These are phyloP conservation scores for Cystobasidium pallidum DNA, from an alignment of 1,284 basidiomycete genomes.

Conservation along the genomic window DNA sequence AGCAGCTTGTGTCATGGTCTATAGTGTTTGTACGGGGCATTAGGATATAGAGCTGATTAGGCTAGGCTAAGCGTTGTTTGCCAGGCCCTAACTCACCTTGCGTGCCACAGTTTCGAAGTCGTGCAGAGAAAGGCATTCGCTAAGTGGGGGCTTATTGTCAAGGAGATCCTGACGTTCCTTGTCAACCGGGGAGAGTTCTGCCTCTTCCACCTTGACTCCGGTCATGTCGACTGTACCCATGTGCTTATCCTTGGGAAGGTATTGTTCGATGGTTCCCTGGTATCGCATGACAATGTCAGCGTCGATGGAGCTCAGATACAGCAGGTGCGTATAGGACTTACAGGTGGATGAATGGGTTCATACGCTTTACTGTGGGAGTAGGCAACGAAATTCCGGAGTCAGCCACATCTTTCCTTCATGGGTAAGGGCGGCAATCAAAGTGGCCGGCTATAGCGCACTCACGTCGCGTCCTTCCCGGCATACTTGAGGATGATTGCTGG, in stretches of 20 bases:
- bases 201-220: slow-evolving; percentile 64
- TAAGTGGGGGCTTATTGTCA: slow-evolving; percentile 67
- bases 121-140: slow-evolving; percentile 80
- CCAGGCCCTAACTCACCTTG: slow-evolving; percentile 4
- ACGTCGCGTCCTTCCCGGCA: slow-evolving; percentile 73
- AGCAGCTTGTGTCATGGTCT: slow-evolving; percentile 74
- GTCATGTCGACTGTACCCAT: slow-evolving; percentile 70
- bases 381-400: neutral
- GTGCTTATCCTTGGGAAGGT: slow-evolving; percentile 75
- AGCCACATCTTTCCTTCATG: neutral
- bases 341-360: slow-evolving; percentile 57
- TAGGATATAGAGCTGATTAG: slow-evolving; percentile 5
- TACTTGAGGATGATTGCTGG: slow-evolving; percentile 74
- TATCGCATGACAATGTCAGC: neutral
- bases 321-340: neutral
- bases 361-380: slow-evolving; percentile 69
- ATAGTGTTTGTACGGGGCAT: slow-evolving; percentile 72
- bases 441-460: slow-evolving; percentile 1
- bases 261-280: slow-evolving; percentile 69
- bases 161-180: slow-evolving; percentile 59
- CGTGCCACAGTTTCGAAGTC: slow-evolving; percentile 70
- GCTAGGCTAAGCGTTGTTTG: neutral
- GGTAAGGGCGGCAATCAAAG: neutral
- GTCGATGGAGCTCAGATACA: neutral
- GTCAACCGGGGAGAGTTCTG: slow-evolving; percentile 67